phyloP scores from a whole-genome alignment of 2,329 filamentous ascomycete species.

The Fusarium nodosum region DNA sequence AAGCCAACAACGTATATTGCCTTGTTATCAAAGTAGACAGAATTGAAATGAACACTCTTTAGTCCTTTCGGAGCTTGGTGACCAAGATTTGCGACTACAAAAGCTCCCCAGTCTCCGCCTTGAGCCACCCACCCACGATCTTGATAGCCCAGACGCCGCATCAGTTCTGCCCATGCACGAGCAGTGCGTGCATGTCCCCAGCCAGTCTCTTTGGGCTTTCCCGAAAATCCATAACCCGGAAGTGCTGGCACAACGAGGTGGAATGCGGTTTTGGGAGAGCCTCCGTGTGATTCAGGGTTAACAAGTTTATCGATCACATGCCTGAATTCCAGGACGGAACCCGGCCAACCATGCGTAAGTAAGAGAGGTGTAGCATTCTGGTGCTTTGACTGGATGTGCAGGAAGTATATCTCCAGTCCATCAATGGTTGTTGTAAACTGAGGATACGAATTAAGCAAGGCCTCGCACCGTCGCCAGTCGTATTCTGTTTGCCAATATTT shows the following conservation, averaged over 20 bases:
- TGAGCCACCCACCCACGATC: slow-evolving; percentile 17
- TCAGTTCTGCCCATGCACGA: slow-evolving; percentile 19
- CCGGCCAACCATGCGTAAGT: slow-evolving; percentile 28
- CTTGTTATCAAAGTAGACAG: slow-evolving; percentile 24
- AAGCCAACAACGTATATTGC: rapidly evolving
- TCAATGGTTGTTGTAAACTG: slow-evolving; percentile 20
- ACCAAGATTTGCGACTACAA: slow-evolving; percentile 5
- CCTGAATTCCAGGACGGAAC: slow-evolving; percentile 20
- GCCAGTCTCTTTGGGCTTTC: slow-evolving; percentile 17
- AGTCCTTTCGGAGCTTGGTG: slow-evolving; percentile 21
- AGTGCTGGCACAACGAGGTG: slow-evolving; percentile 23
- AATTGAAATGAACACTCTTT: slow-evolving; percentile 28
- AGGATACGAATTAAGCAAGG: slow-evolving; percentile 12
- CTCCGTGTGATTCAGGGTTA: slow-evolving; percentile 12
- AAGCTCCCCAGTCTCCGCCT: slow-evolving; percentile 28
- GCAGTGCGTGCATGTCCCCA: slow-evolving; percentile 16
- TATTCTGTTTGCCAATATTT: slow-evolving; percentile 19
- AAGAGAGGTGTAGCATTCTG: slow-evolving; percentile 9
- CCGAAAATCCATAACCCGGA: slow-evolving; percentile 24
- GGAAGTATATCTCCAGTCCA: slow-evolving; percentile 17
- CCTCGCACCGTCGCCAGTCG: slow-evolving; percentile 18
- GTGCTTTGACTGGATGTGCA: slow-evolving; percentile 17
- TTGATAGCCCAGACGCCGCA: slow-evolving; percentile 8
- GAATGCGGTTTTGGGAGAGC: slow-evolving; percentile 5
- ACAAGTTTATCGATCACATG: slow-evolving; percentile 10